These are phyloP conservation scores for Kuraishia piskuri DNA, from an alignment of 805 yeast species.

Conservation along the genomic window DNA sequence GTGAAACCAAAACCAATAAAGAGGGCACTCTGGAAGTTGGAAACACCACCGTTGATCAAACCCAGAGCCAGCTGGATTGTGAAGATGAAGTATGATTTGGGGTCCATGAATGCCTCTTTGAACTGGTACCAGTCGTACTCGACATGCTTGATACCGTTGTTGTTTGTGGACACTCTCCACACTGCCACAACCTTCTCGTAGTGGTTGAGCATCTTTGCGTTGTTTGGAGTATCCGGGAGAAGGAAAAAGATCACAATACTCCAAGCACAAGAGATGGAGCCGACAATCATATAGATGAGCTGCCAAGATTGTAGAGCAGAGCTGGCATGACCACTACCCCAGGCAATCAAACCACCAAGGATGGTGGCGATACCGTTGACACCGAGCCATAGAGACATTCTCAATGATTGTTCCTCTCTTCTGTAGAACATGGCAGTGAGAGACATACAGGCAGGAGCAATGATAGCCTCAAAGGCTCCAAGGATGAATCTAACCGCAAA, in stretches of 20 bases:
- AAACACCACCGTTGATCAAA: slow-evolving; percentile 26
- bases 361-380: slow-evolving; percentile 38
- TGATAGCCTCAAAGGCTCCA: slow-evolving; percentile 43
- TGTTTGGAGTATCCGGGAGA: slow-evolving; percentile 34
- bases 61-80: slow-evolving; percentile 1
- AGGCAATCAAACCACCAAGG: slow-evolving; percentile 45
- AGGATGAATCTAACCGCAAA: slow-evolving; percentile 38
- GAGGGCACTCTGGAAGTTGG: slow-evolving; percentile 36
- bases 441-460: slow-evolving; percentile 49
- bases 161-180: slow-evolving; percentile 24
- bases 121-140: slow-evolving; percentile 32
- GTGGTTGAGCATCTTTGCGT: slow-evolving; percentile 33
- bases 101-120: slow-evolving; percentile 32
- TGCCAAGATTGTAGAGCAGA: slow-evolving; percentile 50
- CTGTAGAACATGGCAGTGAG: slow-evolving; percentile 54
- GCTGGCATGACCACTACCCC: slow-evolving; percentile 35
- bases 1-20: slow-evolving; percentile 25
- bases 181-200: slow-evolving; percentile 23
- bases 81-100: slow-evolving; percentile 12
- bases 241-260: slow-evolving; percentile 18
- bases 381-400: slow-evolving; percentile 32
- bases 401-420: slow-evolving; percentile 29
- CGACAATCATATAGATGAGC: slow-evolving; percentile 48
- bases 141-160: slow-evolving; percentile 33
- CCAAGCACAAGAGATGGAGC: slow-evolving; percentile 43